phyloP scores from a whole-genome alignment of 352 stramenopile species.

The Phytophthora lateralis region DNA sequence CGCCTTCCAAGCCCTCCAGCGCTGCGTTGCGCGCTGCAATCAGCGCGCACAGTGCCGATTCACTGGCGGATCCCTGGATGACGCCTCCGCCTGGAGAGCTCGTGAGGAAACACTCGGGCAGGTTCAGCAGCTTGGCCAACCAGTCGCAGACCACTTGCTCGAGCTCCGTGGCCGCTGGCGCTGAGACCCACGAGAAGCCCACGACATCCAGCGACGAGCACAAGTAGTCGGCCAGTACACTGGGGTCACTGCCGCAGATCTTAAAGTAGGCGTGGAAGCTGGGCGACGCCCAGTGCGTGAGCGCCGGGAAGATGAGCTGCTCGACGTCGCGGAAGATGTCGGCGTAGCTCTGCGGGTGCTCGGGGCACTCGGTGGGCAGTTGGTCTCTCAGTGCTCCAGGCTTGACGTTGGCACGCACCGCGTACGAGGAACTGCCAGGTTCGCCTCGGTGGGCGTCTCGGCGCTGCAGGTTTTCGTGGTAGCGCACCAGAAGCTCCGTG shows the following conservation, averaged over 20 bases:
- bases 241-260: conserved; percentile 50
- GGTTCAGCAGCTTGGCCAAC: conserved; percentile 56
- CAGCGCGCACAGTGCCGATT: conserved; percentile 58
- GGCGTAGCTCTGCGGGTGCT: conserved; percentile 58
- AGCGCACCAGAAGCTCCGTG: conserved; percentile 64
- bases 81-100: conserved; percentile 62
- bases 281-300: conserved; percentile 73
- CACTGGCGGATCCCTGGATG: conserved; percentile 70
- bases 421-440: conserved; percentile 38
- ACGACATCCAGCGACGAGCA: conserved; percentile 62
- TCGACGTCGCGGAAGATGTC: conserved; percentile 68
- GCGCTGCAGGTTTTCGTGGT: conserved; percentile 60
- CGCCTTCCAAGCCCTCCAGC: conserved; percentile 43
- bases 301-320: conserved; percentile 61
- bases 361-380: conserved; percentile 50
- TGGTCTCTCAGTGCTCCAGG: conserved; percentile 48
- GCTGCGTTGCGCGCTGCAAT: conserved; percentile 46
- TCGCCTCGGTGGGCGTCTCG: conserved; percentile 37
- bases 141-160: conserved; percentile 77
- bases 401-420: conserved; percentile 45
- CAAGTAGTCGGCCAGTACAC: conserved; percentile 58
- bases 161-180: conserved; percentile 67
- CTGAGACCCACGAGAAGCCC: conserved; percentile 68
- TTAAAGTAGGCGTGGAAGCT: conserved; percentile 80
- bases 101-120: conserved; percentile 64